These are phyloP conservation scores for Conoideocrella luteorostrata DNA, from an alignment of 2,329 filamentous ascomycete genomes.

Conservation along the genomic window DNA sequence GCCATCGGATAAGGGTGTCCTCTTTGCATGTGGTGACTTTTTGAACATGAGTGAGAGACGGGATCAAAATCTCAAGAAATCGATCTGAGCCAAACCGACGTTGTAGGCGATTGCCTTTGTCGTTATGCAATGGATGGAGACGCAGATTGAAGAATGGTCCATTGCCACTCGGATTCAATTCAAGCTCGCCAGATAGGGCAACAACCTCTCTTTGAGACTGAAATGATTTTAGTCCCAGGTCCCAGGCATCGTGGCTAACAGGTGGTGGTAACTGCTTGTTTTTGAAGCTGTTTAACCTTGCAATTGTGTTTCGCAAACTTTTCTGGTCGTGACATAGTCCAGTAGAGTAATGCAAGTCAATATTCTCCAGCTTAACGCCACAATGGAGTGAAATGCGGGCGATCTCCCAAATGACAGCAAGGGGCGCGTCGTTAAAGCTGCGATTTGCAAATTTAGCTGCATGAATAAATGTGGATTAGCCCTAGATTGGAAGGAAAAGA, in stretches of 20 bases:
- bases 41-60: conserved; percentile 29
- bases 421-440: conserved; percentile 36
- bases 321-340: conserved; percentile 36
- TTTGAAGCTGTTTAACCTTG: conserved; percentile 30
- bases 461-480: background rate
- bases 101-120: conserved; percentile 43
- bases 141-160: conserved; percentile 39
- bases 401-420: conserved; percentile 47
- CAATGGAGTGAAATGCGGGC: conserved; percentile 42
- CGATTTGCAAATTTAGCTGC: conserved; percentile 31
- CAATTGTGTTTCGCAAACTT: conserved; percentile 35
- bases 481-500: background rate
- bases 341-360: conserved; percentile 30
- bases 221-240: conserved; percentile 32
- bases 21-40: conserved; percentile 24
- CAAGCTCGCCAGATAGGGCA: conserved; percentile 36
- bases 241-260: conserved; percentile 40
- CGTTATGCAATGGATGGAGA: conserved; percentile 42
- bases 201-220: conserved; percentile 30
- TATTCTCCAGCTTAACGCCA: conserved; percentile 29
- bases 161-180: conserved; percentile 24
- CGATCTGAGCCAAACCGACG: conserved; percentile 53
- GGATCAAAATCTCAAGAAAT: conserved; percentile 50
- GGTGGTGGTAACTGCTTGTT: conserved; percentile 42
- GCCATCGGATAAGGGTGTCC: conserved; percentile 24